Percentiles rank a stretch among this genome's conserved stretches.
These are phyloP conservation scores for Aspergillus carbonarius DNA, from an alignment of 2,329 filamentous ascomycete species.

Conservation along the genomic window DNA sequence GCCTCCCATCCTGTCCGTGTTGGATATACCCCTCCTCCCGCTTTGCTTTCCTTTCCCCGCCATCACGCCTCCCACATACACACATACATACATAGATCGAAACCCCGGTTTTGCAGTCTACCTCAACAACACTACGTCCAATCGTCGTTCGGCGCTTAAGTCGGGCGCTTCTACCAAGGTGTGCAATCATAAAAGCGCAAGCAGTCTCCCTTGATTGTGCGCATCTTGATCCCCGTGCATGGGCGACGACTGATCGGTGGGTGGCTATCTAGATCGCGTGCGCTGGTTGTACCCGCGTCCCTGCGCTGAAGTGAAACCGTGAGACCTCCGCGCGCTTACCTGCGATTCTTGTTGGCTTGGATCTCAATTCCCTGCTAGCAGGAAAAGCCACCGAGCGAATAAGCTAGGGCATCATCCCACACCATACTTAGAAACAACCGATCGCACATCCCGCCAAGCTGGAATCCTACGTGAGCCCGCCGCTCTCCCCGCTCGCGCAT, in stretches of 20 bases:
- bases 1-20: not conserved
- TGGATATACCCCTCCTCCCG: not conserved
- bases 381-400: not conserved
- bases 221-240: not conserved
- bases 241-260: conserved; percentile 2
- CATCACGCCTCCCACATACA: not conserved
- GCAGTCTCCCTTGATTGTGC: not conserved
- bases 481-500: conserved; percentile 65
- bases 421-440: not conserved
- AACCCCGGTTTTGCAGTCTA: not conserved
- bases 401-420: not conserved
- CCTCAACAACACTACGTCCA: not conserved
- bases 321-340: conserved; percentile 17
- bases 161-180: not conserved
- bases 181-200: not conserved
- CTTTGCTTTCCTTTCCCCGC: not conserved
- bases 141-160: not conserved
- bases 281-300: conserved; percentile 14
- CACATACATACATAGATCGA: not conserved
- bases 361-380: conserved; percentile 13
- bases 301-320: conserved; percentile 16
- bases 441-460: conserved; percentile 53
- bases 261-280: conserved; percentile 14
- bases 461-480: conserved; percentile 62
- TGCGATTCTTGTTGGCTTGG: conserved; percentile 10